A percentile compares a stretch with the other conserved stretches of the same genome.
Conservation (phyloP, 345 rosid species). For the Carallia brachiata region DNA sequence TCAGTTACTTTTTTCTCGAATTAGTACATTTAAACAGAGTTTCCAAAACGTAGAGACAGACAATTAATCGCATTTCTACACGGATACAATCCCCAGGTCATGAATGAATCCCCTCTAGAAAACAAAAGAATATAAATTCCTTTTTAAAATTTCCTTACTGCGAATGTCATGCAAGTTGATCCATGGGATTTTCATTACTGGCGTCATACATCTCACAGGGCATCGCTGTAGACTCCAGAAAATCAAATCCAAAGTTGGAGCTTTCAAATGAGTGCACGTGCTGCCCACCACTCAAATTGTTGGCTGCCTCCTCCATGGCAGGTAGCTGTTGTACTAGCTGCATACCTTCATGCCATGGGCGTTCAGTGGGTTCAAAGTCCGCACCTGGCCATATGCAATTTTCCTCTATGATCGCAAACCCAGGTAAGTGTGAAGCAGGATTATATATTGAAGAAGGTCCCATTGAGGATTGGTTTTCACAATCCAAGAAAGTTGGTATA, state of each 20-base stretch:
- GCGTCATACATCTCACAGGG: conserved; percentile 33
- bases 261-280: conserved; percentile 21
- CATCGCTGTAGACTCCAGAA: conserved; percentile 29
- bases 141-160: neutral
- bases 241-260: conserved; percentile 36
- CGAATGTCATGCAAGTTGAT: conserved; percentile 37
- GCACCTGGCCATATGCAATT: conserved; percentile 23
- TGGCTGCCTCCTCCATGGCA: conserved; percentile 4
- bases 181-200: conserved; percentile 27
- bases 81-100: too few species aligned
- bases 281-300: conserved; percentile 8
- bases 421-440: conserved; percentile 10
- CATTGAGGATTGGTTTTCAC: conserved; percentile 7
- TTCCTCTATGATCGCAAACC: conserved; percentile 28
- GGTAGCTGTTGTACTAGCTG: neutral
- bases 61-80: too few species aligned
- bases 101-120: too few species aligned
- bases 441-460: neutral
- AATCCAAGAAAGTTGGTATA: conserved; percentile 10
- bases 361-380: neutral
- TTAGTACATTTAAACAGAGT: too few species aligned
- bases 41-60: too few species aligned
- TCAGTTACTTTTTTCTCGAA: too few species aligned
- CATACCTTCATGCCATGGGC: conserved; percentile 4
- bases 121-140: too few species aligned